Evolutionary conservation across 352 stramenopile genomes (phyloP).

Genomic region (Pythium folliculosum): DNA sequence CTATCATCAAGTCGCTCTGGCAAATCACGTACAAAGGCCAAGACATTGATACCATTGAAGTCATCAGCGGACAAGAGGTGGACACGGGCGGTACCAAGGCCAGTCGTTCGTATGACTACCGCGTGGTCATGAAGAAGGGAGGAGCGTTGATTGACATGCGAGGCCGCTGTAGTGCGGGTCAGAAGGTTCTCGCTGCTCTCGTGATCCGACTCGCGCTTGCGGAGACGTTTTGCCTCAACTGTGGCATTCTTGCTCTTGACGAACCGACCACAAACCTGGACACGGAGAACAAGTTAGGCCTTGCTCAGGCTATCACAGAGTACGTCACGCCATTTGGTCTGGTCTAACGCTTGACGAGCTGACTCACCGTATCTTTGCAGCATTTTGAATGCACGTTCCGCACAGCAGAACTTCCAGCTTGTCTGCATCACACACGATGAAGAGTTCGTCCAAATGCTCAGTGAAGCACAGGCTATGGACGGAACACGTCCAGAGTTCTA

Average conservation of each 20-base stretch:
- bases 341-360: background rate
- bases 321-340: slow-evolving; percentile 27
- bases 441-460: slow-evolving; percentile 91
- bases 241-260: slow-evolving; percentile 98
- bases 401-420: slow-evolving; percentile 99
- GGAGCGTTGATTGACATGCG: slow-evolving; percentile 98
- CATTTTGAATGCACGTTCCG: slow-evolving; percentile 93
- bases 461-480: slow-evolving; percentile 73
- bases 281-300: slow-evolving; percentile 95
- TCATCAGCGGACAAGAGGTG: slow-evolving; percentile 93
- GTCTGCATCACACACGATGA: slow-evolving; percentile 99
- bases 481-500: slow-evolving; percentile 80
- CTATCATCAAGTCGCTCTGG: slow-evolving; percentile 98
- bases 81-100: slow-evolving; percentile 47
- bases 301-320: slow-evolving; percentile 88
- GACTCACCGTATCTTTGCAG: slow-evolving; percentile 29
- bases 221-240: slow-evolving; percentile 99
- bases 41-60: slow-evolving; percentile 99
- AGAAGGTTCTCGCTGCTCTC: slow-evolving; percentile 95
- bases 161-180: slow-evolving; percentile 97
- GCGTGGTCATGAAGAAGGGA: slow-evolving; percentile 98
- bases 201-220: slow-evolving; percentile 98
- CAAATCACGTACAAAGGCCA: slow-evolving; percentile 98
- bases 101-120: slow-evolving; percentile 97
- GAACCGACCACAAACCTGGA: slow-evolving; percentile 99